Conservation (phyloP, 164 flowering plant species). For the Cinnamomum micranthum region DNA sequence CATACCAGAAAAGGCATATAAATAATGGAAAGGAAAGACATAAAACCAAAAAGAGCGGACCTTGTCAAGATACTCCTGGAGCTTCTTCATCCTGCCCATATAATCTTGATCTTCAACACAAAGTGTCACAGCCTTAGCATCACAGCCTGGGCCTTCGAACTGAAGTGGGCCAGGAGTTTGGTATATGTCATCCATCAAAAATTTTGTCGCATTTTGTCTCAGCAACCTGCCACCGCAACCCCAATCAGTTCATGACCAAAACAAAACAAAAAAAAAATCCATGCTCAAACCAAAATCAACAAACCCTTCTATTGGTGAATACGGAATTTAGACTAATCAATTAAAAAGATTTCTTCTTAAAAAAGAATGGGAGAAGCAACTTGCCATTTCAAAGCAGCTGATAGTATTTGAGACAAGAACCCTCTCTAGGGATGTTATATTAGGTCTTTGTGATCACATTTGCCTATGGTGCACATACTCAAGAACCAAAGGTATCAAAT, state of each 20-base stretch:
- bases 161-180: slow-evolving; percentile 99
- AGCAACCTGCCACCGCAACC: slow-evolving; percentile 52
- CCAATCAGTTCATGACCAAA: not conserved
- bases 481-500: not conserved
- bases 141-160: slow-evolving; percentile 96
- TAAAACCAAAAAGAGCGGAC: slow-evolving; percentile 23
- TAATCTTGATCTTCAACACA: slow-evolving; percentile 98
- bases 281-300: not conserved
- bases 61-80: slow-evolving; percentile 88
- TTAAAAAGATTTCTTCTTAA: not conserved
- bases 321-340: not conserved
- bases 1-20: too few relatives aligned
- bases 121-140: slow-evolving; percentile 68
- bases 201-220: slow-evolving; percentile 70
- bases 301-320: not conserved
- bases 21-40: not conserved
- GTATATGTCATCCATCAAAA: slow-evolving; percentile 84
- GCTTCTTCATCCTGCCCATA: slow-evolving; percentile 95
- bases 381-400: not conserved
- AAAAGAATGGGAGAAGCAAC: not conserved
- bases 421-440: too few relatives aligned
- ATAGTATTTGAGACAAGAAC: too few relatives aligned
- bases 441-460: too few relatives aligned
- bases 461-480: not conserved
- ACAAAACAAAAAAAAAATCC: not conserved